A percentile compares a stretch with the other conserved stretches of the same genome.
Evolutionary conservation across 495 filamentous ascomycete genomes (phyloP).

Genomic region (Aspergillus nidulans): DNA sequence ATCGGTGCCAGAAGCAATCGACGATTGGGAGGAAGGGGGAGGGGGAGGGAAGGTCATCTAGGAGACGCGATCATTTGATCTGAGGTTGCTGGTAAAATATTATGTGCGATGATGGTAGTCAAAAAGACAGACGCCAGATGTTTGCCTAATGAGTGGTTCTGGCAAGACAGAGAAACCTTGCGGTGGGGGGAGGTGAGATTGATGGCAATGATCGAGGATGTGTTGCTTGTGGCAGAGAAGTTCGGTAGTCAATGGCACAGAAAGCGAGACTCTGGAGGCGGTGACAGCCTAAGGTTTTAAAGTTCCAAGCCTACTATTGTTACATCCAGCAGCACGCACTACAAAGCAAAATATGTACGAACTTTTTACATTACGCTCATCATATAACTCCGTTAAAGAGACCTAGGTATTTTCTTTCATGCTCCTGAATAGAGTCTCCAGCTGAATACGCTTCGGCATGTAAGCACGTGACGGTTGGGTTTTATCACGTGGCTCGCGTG

Average conservation of each 20-base stretch:
- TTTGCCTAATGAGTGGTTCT: conserved; percentile 2
- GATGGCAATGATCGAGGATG: conserved; percentile 20
- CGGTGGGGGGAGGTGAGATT: conserved; percentile 11
- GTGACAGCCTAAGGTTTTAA: conserved; percentile 21
- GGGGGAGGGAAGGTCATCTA: conserved; percentile 63
- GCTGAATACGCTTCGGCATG: not conserved
- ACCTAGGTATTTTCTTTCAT: not conserved
- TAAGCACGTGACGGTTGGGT: not conserved
- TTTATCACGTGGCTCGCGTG: not conserved
- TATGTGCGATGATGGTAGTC: conserved; percentile 26
- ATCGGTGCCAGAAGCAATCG: conserved; percentile 56
- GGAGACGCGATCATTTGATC: conserved; percentile 58
- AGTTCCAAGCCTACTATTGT: not conserved
- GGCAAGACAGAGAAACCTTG: conserved; percentile 11
- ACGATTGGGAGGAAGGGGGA: conserved; percentile 58
- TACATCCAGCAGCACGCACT: not conserved
- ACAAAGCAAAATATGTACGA: not conserved
- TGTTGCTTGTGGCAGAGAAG: conserved; percentile 29
- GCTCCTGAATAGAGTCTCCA: not conserved
- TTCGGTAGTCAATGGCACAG: conserved; percentile 21
- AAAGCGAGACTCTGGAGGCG: conserved; percentile 22
- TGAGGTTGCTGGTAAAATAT: conserved; percentile 42
- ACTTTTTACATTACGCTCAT: not conserved
- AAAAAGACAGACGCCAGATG: conserved; percentile 4
- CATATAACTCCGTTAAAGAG: not conserved